phyloP scores from a whole-genome alignment of 306 rosid species.

The Ceratonia siliqua region DNA sequence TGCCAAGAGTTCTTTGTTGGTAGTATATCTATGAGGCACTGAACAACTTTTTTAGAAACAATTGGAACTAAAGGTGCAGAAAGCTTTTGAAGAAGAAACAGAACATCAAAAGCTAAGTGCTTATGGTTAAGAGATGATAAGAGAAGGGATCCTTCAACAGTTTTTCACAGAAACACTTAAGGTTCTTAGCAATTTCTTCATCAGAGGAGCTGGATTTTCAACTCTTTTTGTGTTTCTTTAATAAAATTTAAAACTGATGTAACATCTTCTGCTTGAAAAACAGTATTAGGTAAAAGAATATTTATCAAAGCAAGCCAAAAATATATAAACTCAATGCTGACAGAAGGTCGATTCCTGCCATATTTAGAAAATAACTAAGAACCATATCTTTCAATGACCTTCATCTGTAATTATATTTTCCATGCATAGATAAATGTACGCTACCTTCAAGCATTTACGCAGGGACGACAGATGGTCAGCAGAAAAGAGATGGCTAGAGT shows the following conservation, averaged over 20 bases:
- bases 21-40: constrained; percentile 80
- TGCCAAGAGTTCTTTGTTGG: constrained; percentile 86
- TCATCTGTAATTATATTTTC: constrained; percentile 2
- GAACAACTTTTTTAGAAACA: constrained; percentile 78
- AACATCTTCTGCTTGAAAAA: constrained; percentile 69
- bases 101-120: constrained; percentile 78
- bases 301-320: constrained; percentile 82
- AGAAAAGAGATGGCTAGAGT: constrained; percentile 63
- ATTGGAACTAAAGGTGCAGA: constrained; percentile 74
- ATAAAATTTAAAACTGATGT: constrained; percentile 62
- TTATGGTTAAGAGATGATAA: constrained; percentile 96
- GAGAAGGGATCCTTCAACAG: constrained; percentile 89
- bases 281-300: constrained; percentile 66
- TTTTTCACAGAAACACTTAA: constrained; percentile 67
- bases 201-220: constrained; percentile 81
- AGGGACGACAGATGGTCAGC: constrained; percentile 65
- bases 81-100: constrained; percentile 70
- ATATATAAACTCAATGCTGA: constrained; percentile 85
- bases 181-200: constrained; percentile 68
- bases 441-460: constrained; percentile 83
- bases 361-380: constrained; percentile 27
- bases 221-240: constrained; percentile 82
- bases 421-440: constrained; percentile 2
- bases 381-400: constrained; percentile 1
- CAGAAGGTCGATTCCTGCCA: constrained; percentile 94